Evolutionary conservation across 306 rosid species (phyloP), one percentile per base, ranked within the genome.

Genomic region (barrel medic (Medicago truncatula)): DNA sequence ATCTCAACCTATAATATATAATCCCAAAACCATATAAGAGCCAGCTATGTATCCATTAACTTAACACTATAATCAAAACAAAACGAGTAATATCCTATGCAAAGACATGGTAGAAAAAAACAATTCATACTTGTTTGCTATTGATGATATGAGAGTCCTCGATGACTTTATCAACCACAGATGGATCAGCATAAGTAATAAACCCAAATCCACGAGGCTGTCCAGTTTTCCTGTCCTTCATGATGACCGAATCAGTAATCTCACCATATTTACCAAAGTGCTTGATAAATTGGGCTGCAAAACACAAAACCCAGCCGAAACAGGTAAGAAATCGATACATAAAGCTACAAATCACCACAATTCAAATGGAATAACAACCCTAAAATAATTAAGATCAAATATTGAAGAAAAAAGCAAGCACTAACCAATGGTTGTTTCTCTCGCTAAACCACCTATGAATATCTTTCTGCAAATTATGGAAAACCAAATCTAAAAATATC

Each of bases 161-260:
- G 57, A 93, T 93, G 57, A 93, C 98, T 84, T 87, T 87, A 84
- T 93, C 98, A 73, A 93, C 98, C 77, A 93, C 98, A 31, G 91
- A 82, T 43, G 85, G 90, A 75, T 93, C 97, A 0, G 93, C 95
- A 34, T 90, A 93, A 1, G 98, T 93, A 81, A 93, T 90, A 79
- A 93, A 93, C 84, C 98, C 98, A 2, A 93, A 93, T 16, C 98
- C 98, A 23, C 98, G 95, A 67, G 98, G 98, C 62, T 90, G 98
- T 41, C 97, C 98, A 2, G 92, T 93, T 58, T 93, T 90, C 68
- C 98, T 80, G 78, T 93, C 98, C 93, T 93, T 93, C 98, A 93
- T 90, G 84, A 93, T 90, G 62, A 90, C 97, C 0, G 98, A 93
- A 80, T 93, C 98, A 9, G 88, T 84, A 78, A 93, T 90, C 78